phyloP scores from a whole-genome alignment of 208 protist species.

The Leishmania martiniquensis region DNA sequence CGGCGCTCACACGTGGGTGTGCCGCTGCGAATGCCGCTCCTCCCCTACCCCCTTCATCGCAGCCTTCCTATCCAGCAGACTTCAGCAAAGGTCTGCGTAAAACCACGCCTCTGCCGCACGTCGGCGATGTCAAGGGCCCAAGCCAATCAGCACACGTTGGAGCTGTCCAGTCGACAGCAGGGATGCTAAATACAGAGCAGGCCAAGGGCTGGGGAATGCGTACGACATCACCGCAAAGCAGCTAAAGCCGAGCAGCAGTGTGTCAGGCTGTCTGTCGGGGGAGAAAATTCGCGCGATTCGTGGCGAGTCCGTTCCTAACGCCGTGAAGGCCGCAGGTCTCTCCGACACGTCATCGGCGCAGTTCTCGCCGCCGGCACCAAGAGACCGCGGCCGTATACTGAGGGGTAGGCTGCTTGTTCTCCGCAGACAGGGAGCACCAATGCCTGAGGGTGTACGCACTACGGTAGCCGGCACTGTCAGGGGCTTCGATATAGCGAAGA shows the following conservation, averaged over 20 bases:
- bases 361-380: neutral
- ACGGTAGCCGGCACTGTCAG: neutral
- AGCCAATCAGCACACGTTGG: neutral
- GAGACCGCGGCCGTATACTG: neutral
- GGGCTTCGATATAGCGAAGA: neutral
- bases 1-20: neutral
- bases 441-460: neutral
- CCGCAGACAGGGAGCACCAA: neutral
- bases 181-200: neutral
- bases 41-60: neutral
- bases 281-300: neutral
- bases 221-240: neutral
- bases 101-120: neutral
- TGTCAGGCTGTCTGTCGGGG: no score
- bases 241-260: neutral
- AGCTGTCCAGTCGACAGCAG: neutral
- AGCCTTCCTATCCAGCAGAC: neutral
- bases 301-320: neutral
- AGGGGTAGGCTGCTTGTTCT: neutral
- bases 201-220: neutral
- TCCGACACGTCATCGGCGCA: neutral
- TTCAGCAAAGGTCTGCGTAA: neutral
- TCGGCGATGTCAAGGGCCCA: neutral
- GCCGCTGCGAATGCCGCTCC: neutral
- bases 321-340: neutral